Evolutionary conservation across 495 filamentous ascomycete genomes (phyloP).

Genomic region (Penicillium diatomitis): DNA sequence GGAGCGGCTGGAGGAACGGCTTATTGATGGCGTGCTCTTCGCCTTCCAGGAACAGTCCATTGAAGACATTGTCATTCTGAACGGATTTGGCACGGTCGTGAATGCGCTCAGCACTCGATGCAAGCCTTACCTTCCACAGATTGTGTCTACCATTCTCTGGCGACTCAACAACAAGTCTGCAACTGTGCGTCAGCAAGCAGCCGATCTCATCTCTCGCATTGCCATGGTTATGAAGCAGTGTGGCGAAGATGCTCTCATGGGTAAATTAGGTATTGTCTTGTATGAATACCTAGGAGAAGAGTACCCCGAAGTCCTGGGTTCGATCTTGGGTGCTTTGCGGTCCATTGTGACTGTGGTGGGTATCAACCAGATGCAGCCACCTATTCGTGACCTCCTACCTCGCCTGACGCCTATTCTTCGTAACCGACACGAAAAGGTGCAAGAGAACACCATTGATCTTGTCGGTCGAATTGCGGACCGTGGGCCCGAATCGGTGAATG

Average conservation of each 20-base stretch:
- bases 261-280: slow-evolving; percentile 89
- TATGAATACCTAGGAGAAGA: slow-evolving; percentile 99
- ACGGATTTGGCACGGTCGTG: slow-evolving; percentile 97
- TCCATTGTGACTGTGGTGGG: slow-evolving; percentile 97
- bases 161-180: slow-evolving; percentile 94
- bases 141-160: slow-evolving; percentile 95
- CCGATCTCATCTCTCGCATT: slow-evolving; percentile 92
- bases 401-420: slow-evolving; percentile 93
- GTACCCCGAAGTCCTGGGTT: slow-evolving; percentile 95
- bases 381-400: slow-evolving; percentile 94
- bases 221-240: slow-evolving; percentile 99
- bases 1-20: slow-evolving; percentile 79
- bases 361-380: slow-evolving; percentile 97
- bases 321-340: slow-evolving; percentile 88
- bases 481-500: slow-evolving; percentile 90
- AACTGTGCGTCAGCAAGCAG: slow-evolving; percentile 92
- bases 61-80: slow-evolving; percentile 91
- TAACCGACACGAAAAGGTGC: slow-evolving; percentile 98
- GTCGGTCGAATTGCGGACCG: slow-evolving; percentile 98
- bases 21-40: slow-evolving; percentile 94
- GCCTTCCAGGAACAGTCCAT: slow-evolving; percentile 98
- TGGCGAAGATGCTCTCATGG: slow-evolving; percentile 90
- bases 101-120: slow-evolving; percentile 89
- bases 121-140: slow-evolving; percentile 95
- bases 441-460: slow-evolving; percentile 99